A percentile compares a stretch with the other conserved stretches of the same genome.
These are phyloP conservation scores for Allium cepa DNA, from an alignment of 106 monocot genomes.

Conservation along the genomic window DNA sequence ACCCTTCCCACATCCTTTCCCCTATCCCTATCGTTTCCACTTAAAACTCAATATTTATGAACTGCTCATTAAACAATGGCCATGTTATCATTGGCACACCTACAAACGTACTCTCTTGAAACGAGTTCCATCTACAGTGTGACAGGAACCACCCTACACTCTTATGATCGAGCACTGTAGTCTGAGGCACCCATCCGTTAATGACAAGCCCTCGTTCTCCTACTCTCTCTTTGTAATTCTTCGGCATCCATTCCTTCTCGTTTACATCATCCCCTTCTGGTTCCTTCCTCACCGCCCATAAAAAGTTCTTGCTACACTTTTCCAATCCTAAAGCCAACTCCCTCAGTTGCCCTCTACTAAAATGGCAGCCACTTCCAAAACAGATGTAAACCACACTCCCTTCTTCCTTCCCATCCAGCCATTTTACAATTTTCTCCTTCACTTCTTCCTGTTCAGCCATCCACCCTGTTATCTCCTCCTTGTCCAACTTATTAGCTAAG, in stretches of 20 bases:
- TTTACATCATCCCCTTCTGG: neutral
- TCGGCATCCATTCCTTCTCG: conserved; percentile 8
- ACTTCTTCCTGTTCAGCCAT: too few species aligned
- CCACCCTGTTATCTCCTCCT: neutral
- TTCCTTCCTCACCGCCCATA: conserved; percentile 23
- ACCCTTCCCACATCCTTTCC: conserved; percentile 4
- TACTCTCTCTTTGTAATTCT: neutral
- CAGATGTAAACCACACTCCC: conserved; percentile 18
- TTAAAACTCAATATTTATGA: neutral
- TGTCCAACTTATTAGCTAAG: neutral
- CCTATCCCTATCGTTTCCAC: conserved; percentile 4
- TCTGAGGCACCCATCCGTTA: neutral
- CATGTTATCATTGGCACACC: conserved; percentile 2
- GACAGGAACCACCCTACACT: conserved; percentile 56
- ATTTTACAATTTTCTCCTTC: neutral
- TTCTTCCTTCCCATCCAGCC: conserved; percentile 10
- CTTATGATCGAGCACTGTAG: conserved; percentile 27
- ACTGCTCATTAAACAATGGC: neutral
- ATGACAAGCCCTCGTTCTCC: neutral
- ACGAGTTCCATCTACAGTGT: conserved; percentile 71
- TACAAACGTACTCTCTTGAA: neutral
- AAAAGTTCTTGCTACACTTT: conserved; percentile 4
- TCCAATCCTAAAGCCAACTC: conserved; percentile 15
- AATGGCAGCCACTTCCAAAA: conserved; percentile 13
- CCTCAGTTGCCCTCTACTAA: conserved; percentile 11